Base-by-base conservation (phyloP, 805 yeast species). In the Starmerella bombi region DNA sequence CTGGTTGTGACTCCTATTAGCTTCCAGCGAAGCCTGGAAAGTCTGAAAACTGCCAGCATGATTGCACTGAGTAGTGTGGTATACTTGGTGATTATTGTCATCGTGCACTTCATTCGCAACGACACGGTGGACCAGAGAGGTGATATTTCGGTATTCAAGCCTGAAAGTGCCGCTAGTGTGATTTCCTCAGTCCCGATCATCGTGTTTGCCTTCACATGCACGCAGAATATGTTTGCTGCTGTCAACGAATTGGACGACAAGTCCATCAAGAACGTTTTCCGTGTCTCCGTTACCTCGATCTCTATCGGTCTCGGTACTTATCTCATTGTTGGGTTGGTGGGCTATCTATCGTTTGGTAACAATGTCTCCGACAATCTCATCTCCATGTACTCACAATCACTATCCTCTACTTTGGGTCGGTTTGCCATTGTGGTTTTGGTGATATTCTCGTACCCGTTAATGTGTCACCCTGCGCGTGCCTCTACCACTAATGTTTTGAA, bases 171-270 rank as follows among this genome's bases (percentile, higher is more conserved):
- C 7, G 30, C 50, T 7, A 56, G 67, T 14, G 63, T 75, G n/a
- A 66, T 86, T 16, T 69, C 80, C 19, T 75, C 91, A 9, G 74
- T 86, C 57, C 93, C 96, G n/a, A 80, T 86, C 48, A 77, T 85
- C 50, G 88, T 88, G 12, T 86, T 88, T 65, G 94, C 95, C 0
- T 88, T 76, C 60, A 88, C 97, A 0, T 91, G 96, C 53, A 96
- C 88, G 56, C 96, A 88, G 59, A 88, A 88, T 61, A 83, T 83
- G 84, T 84, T 83, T 53, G 75, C 94, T 1, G 72, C 86, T 41
- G 72, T 85, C 40, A 88, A 86, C 53, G 97, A 88, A 61, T 69
- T 86, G 22, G 60, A 59, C 23, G 74, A 74, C 49, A 70, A 69
- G 45, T 62, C 79, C 0, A 61, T 71, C n/a, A 44, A 55, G 5